Percentiles rank a stretch among this genome's conserved stretches.
Evolutionary conservation across 352 stramenopile species (phyloP).

Genomic region (Phytophthora rubi): DNA sequence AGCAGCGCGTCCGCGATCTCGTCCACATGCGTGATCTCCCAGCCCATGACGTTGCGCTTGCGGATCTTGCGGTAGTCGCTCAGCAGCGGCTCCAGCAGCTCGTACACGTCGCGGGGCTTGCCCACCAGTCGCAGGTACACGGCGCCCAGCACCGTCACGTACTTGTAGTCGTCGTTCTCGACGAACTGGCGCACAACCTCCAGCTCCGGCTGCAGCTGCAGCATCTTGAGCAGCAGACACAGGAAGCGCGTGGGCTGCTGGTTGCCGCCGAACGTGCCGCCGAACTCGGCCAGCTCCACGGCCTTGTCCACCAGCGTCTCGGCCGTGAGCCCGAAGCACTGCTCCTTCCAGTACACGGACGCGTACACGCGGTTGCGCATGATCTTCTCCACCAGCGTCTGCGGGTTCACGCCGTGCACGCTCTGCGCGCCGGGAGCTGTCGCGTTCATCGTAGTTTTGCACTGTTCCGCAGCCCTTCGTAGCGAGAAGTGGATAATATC

Average conservation of each 20-base stretch:
- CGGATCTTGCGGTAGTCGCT: slow-evolving; percentile 96
- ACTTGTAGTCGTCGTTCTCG: slow-evolving; percentile 99
- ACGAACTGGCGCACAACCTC: slow-evolving; percentile 96
- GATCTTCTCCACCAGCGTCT: slow-evolving; percentile 99
- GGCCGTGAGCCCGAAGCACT: slow-evolving; percentile 97
- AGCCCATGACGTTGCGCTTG: slow-evolving; percentile 86
- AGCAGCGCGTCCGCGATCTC: slow-evolving; percentile 96
- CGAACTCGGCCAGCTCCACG: slow-evolving; percentile 92
- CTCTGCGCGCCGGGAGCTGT: slow-evolving; percentile 91
- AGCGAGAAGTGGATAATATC: not conserved
- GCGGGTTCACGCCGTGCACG: slow-evolving; percentile 97
- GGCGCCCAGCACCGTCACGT: slow-evolving; percentile 94
- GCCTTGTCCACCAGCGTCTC: slow-evolving; percentile 97
- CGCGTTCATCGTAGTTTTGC: slow-evolving; percentile 69
- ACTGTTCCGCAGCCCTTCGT: not conserved
- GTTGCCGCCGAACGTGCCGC: slow-evolving; percentile 95
- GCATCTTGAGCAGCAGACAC: slow-evolving; percentile 98
- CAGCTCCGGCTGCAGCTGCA: slow-evolving; percentile 97
- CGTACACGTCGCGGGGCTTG: slow-evolving; percentile 92
- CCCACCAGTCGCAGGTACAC: slow-evolving; percentile 98
- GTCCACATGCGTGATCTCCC: slow-evolving; percentile 96
- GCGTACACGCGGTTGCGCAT: slow-evolving; percentile 97
- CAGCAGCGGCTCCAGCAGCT: slow-evolving; percentile 95
- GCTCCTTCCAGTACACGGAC: slow-evolving; percentile 97
- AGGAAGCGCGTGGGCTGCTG: slow-evolving; percentile 97